phyloP scores from a whole-genome alignment of 2,329 filamentous ascomycete species.

The Pestalotiopsis fici region DNA sequence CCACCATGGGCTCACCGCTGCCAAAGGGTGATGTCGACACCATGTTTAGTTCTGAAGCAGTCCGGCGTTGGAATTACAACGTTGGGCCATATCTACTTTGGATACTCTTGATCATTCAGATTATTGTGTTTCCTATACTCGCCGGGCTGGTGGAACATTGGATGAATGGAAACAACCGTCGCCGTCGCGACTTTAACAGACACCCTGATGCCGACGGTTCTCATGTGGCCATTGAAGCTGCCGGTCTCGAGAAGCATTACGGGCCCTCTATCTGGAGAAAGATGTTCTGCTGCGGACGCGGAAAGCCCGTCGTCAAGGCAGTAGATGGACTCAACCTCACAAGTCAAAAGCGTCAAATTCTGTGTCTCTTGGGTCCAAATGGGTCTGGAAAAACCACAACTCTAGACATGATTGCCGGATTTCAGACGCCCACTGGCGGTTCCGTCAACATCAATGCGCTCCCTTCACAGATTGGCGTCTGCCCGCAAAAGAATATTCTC shows the following conservation, averaged over 20 bases:
- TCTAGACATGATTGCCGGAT: slow-evolving; percentile 66
- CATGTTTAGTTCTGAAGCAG: slow-evolving; percentile 1
- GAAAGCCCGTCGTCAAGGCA: slow-evolving; percentile 39
- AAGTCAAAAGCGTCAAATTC: slow-evolving; percentile 60
- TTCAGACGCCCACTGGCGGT: slow-evolving; percentile 61
- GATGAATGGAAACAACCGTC: slow-evolving; percentile 35
- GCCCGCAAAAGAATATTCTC: slow-evolving; percentile 75
- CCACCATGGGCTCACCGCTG: slow-evolving; percentile 18
- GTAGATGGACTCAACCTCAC: slow-evolving; percentile 63
- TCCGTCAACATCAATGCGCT: slow-evolving; percentile 58
- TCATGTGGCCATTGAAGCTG: slow-evolving; percentile 20
- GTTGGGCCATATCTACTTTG: slow-evolving; percentile 26
- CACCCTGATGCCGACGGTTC: slow-evolving; percentile 15
- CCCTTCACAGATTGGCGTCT: slow-evolving; percentile 56
- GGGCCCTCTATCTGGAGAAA: slow-evolving; percentile 26
- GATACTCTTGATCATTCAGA: slow-evolving; percentile 31
- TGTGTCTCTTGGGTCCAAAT: slow-evolving; percentile 70
- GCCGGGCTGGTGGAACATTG: slow-evolving; percentile 32
- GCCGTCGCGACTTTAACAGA: slow-evolving; percentile 22
- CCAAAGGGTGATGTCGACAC: background rate
- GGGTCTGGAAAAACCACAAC: slow-evolving; percentile 73
- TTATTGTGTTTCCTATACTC: slow-evolving; percentile 32
- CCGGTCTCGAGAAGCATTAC: slow-evolving; percentile 34
- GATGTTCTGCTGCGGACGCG: slow-evolving; percentile 24
- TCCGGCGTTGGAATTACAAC: slow-evolving; percentile 23